Base-by-base conservation (phyloP, 106 monocot species). In the Allium fistulosum region DNA sequence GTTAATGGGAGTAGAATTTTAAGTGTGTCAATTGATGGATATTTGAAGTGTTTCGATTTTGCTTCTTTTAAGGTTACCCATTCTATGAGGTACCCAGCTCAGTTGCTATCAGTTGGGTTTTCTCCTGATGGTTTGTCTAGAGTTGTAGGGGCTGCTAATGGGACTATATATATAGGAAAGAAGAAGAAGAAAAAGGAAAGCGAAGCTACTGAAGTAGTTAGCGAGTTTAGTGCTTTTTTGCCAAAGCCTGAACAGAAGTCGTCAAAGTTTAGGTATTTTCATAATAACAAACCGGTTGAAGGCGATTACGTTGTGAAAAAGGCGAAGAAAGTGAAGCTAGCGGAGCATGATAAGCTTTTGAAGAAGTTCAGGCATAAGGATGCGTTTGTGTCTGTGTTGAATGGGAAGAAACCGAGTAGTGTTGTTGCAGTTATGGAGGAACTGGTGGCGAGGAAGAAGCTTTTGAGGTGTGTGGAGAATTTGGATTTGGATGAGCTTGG, bases 1-100 rank as follows among this genome's bases (percentile, higher is more conserved):
- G 51, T 15, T 63, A 87, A 80, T n/a, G 37, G 37, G 18, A 75
- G 83, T 6, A 76, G 99, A 72, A 69, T 99, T 68, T 58, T 99
- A 3, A 93, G 93, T 11, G 93, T 85, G 14, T 90, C 93, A 6
- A 82, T 90, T 59, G 99, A 99, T 81, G 99, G 99, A 12, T 99
- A 93, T 61, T 49, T 99, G 69, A 99, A 99, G 71, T 74, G 86
- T 26, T 90, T 99, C 37, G 99, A 99, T 69, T 93, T 77, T 79
- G 74, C 83, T 0, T 15, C 79, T 4, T 87, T 93, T 51, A 92
- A 80, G 75, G 69, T 99, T 67, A 93, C 99, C 0, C 92, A 93
- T 63, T 90, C 99, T 0, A 83, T 81, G 79, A 77, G 93, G 79
- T 90, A 79, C 56, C 99, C 99, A 0, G 68, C 78, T 18, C 87